A percentile compares a stretch with the other conserved stretches of the same genome.
Evolutionary conservation across 495 filamentous ascomycete genomes (phyloP).

Genomic region (Daldinia loculata): DNA sequence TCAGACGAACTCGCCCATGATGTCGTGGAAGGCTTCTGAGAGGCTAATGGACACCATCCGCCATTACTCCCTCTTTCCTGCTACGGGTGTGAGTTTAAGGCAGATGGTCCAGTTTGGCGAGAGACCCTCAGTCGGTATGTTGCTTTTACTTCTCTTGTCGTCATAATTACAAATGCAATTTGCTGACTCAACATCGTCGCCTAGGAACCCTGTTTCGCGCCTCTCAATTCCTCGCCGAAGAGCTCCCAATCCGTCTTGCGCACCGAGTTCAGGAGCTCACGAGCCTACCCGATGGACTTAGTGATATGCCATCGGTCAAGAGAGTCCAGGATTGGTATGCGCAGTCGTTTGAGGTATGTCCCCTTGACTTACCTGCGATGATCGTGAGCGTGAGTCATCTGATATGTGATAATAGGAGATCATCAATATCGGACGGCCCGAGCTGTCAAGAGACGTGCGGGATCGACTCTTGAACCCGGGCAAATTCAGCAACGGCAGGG

Average conservation of each 20-base stretch:
- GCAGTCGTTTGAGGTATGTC: constrained; percentile 94
- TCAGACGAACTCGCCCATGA: constrained; percentile 54
- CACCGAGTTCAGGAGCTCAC: constrained; percentile 94
- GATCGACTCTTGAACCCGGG: constrained; percentile 79
- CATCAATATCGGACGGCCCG: constrained; percentile 80
- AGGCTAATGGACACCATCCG: constrained; percentile 97
- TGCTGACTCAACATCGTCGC: constrained; percentile 39
- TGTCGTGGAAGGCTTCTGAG: constrained; percentile 90
- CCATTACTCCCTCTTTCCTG: constrained; percentile 96
- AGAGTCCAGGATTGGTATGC: constrained; percentile 98
- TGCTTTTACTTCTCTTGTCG: constrained; percentile 10
- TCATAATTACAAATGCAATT: constrained; percentile 29
- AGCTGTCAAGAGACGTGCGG: constrained; percentile 77
- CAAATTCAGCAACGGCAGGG: constrained; percentile 63
- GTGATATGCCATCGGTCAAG: constrained; percentile 96
- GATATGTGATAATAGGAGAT: constrained; percentile 74
- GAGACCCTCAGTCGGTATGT: constrained; percentile 81
- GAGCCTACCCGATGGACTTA: constrained; percentile 94
- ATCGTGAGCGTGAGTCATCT: constrained; percentile 37
- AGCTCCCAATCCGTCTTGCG: constrained; percentile 94
- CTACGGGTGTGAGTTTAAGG: constrained; percentile 92
- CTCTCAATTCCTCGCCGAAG: constrained; percentile 97
- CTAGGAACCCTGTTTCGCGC: constrained; percentile 94
- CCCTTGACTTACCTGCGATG: constrained; percentile 11
- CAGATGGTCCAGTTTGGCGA: constrained; percentile 99